These are phyloP conservation scores for Leccinellum rugosiceps DNA, from an alignment of 768 basidiomycete species.

Conservation along the genomic window DNA sequence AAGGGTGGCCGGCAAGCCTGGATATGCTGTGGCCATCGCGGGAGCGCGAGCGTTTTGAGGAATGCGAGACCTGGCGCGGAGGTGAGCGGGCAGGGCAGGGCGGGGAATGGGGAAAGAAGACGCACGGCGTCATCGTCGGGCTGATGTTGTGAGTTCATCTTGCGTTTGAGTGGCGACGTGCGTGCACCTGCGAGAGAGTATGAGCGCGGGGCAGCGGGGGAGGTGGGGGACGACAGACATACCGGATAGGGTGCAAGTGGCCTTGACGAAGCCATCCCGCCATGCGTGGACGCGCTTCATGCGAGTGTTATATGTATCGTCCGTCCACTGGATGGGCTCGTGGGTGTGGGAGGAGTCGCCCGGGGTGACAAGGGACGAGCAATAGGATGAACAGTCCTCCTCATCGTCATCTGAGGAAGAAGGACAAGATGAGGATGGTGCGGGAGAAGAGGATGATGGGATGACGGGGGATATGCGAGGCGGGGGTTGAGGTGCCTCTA, in stretches of 20 bases:
- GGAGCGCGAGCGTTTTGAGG: slow-evolving; percentile 57
- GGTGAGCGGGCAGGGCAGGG: slow-evolving; percentile 16
- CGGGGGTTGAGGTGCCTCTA: slow-evolving; percentile 56
- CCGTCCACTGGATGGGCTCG: slow-evolving; percentile 28
- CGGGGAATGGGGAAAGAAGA: slow-evolving; percentile 10
- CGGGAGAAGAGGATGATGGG: slow-evolving; percentile 36
- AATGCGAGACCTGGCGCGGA: slow-evolving; percentile 43
- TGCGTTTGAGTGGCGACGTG: slow-evolving; percentile 48
- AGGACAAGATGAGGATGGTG: slow-evolving; percentile 36
- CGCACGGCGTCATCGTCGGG: slow-evolving; percentile 42
- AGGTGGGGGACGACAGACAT: slow-evolving; percentile 16
- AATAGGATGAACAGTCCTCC: slow-evolving; percentile 65
- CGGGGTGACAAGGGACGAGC: slow-evolving; percentile 58
- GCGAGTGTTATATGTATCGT: slow-evolving; percentile 52
- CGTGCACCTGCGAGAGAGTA: neutral
- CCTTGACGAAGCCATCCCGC: slow-evolving; percentile 56
- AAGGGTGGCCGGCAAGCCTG: slow-evolving; percentile 52
- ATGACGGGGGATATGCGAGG: slow-evolving; percentile 36
- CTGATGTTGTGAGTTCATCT: slow-evolving; percentile 32
- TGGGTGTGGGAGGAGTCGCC: slow-evolving; percentile 33
- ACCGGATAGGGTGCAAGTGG: slow-evolving; percentile 43
- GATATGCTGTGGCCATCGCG: slow-evolving; percentile 36
- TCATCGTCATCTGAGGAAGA: slow-evolving; percentile 16
- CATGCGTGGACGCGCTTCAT: slow-evolving; percentile 71
- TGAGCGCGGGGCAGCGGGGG: slow-evolving; percentile 2